These are phyloP conservation scores for Fusarium piperis DNA, from an alignment of 2,329 filamentous ascomycete species.

Conservation along the genomic window DNA sequence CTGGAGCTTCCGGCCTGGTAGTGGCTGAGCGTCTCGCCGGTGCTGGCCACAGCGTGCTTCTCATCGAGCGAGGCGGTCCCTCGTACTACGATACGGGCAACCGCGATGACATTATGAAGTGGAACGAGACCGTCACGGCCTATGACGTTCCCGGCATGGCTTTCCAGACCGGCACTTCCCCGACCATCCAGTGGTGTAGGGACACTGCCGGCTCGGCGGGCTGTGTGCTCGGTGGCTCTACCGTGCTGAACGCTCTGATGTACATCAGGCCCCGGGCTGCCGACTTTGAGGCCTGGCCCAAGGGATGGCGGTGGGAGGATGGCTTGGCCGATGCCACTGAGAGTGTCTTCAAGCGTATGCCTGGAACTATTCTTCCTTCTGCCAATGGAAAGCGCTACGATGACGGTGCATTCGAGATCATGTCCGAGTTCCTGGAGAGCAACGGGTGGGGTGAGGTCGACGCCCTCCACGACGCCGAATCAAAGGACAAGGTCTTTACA, in stretches of 20 bases:
- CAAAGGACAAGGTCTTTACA: constrained; percentile 72
- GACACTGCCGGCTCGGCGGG: constrained; percentile 53
- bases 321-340: constrained; percentile 64
- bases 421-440: constrained; percentile 66
- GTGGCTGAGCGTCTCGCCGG: constrained; percentile 60
- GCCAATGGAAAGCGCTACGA: constrained; percentile 73
- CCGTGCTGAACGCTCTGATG: constrained; percentile 74
- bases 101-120: constrained; percentile 63
- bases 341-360: constrained; percentile 66
- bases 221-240: constrained; percentile 72
- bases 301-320: constrained; percentile 69
- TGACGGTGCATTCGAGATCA: constrained; percentile 70
- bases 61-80: constrained; percentile 67
- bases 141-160: constrained; percentile 77
- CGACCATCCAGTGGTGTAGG: constrained; percentile 35
- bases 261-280: constrained; percentile 72
- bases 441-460: constrained; percentile 71
- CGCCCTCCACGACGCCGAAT: constrained; percentile 65
- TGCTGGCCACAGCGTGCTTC: constrained; percentile 69
- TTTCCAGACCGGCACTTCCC: constrained; percentile 72
- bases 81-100: constrained; percentile 73
- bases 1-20: constrained; percentile 36
- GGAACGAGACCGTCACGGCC: constrained; percentile 71
- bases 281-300: constrained; percentile 76
- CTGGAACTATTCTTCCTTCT: constrained; percentile 67